Evolutionary conservation across 78 protist genomes (phyloP), one percentile per base, ranked within the genome.

Genomic region (Neovahlkampfia damariscottae): DNA sequence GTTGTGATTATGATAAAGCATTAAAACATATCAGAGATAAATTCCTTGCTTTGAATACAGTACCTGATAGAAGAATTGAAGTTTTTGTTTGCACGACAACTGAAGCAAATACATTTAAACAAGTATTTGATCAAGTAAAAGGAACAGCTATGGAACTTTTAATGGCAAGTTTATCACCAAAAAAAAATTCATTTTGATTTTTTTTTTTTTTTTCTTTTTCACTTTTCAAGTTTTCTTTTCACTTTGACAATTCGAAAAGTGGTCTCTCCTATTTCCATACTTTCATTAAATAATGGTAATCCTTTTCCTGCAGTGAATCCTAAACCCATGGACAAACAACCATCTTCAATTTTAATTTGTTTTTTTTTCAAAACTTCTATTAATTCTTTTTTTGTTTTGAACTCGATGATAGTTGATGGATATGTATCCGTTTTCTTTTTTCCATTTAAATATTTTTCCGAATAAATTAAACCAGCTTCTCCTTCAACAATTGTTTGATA

Each of bases 401-500:
- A 87, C 36, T 87, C 91, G 4, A 87, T 86, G 0, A 87, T 80
- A 0, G 91, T 87, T 27, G 86, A 68, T 30, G 91, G 91, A 9
- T 10, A 3, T n/a, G 90, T 87, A 41, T 87, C 84, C 0, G 81
- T 79, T 30, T 27, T 67, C 77, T 87, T 87, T 30, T 75, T 40
- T n/a, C 91, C 91, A 30, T 58, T 77, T 27, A 87, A 38, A 36
- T 87, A 87, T 27, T 84, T 83, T 40, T 74, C 77, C 0, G 85
- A 31, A 68, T 87, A 87, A 27, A 8, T 8, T 27, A 86, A 10
- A 2, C 91, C 91, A 8, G 34, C 78, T 29, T 40, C 78, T 3
- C 91, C 91, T 39, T 87, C 83, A 4, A 87, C 78, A 0, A 87
- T 87, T 0, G 91, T 84, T 40, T 87, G 91, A 29, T 87, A 87